Base-by-base conservation (phyloP, 129 eudicot genomes). In the Chrysanthemum makinoi region DNA sequence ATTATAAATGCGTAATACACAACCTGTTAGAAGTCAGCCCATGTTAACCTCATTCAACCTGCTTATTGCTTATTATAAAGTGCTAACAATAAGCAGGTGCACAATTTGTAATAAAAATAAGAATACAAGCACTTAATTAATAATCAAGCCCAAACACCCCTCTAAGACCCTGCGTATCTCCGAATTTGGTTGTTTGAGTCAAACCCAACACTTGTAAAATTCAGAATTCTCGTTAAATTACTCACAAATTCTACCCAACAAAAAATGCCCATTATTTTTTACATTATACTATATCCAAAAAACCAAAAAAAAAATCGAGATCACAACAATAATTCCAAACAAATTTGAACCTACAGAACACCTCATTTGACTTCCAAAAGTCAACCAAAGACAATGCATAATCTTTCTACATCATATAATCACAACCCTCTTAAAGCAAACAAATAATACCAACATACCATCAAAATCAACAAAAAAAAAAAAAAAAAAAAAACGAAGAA, bases 291-390 rank as follows among this genome's bases (percentile, higher is more conserved):
- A 2, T 30, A 47, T 8, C 18, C 2, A 24, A 5, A 2, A 16
- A 11, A 66, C 11, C 17, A 12, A 55, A 14, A 22, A n/a, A n/a
- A 3, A 0, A 16, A 10, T 18, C 15, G 5, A 66, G 1, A 66
- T 58, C 19, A 48, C 28, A 15, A 17, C 44, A 8, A 19, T 58
- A 33, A 16, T 75, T 55, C 14, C 60, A 12, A 20, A 0, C 19
- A 6, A 19, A 56, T 59, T 54, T 14, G 17, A 57, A 48, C 13
- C 18, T 60, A 24, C 30, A 75, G 9, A 49, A 48, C 69, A 66
- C 17, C 17, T 8, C 62, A 46, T 74, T 74, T 74, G 72, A 74
- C 65, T 35, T 13, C 8, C 1, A 50, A 73, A 73, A 19, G 69
- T 61, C 33, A 53, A 53, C 2, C 12, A 24, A 62, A 74, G 28